Evolutionary conservation across 139 green algal species (phyloP), one percentile per base, ranked within the genome.

Genomic region (Haematococcus sp.): DNA sequence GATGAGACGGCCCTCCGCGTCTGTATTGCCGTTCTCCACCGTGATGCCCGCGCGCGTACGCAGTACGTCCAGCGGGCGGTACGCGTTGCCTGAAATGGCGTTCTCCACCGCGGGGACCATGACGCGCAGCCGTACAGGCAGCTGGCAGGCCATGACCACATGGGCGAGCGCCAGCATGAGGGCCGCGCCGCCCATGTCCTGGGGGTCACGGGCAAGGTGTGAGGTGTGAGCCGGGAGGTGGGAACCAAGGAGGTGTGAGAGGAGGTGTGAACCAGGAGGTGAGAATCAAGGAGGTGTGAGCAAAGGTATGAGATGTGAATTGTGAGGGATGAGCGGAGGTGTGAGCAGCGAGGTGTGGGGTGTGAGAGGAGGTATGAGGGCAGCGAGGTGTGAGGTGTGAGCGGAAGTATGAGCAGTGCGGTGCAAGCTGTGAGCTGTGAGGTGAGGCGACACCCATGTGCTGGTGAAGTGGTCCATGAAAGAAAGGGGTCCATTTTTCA

Each of bases 61-160:
- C 52, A 92, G 73, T 31, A 85, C 74, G 56, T 92, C 87, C 54
- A 82, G 55, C 11, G 85, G 87, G 2, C 85, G 76, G 78, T 83
- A 91, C 16, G 79, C 46, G 44, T 85, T 84, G 2, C 75, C 80
- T 43, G 75, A 74, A 25, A 90, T 63, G 27, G 27, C 65, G 76
- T 90, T 92, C 76, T 92, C 87, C 49, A 92, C 87, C 35, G 79
- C 65, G 25, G 86, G 86, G 43, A 91, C 70, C 35, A 90, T 70
- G 56, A 93, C 73, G 7, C 78, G 60, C 66, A 93, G 82, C 23
- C 56, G 17, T 40, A 87, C 70, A 0, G 77, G 71, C 40, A 89
- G 74, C 49, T 69, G 63, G 5, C 55, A 33, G 34, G 25, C 27
- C 79, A 93, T 88, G 25, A 91, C 64, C 19, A 78, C 58, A 32